These are phyloP conservation scores for Tetrahymena malaccensis DNA, from an alignment of 73 alveolate species.

Conservation along the genomic window DNA sequence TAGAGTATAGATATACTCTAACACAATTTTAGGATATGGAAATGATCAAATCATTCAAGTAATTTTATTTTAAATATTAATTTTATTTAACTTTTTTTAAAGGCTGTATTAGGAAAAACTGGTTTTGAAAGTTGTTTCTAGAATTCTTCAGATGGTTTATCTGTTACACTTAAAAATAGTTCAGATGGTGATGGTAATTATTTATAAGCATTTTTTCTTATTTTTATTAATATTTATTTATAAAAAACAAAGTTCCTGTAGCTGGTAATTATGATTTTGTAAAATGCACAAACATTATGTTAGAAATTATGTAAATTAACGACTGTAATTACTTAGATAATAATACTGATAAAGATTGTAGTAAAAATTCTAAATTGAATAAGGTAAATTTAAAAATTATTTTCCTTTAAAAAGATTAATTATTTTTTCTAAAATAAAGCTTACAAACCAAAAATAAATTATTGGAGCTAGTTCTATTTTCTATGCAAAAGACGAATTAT, in stretches of 20 bases:
- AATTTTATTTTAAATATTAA: too few species aligned
- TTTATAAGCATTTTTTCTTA: too few species aligned
- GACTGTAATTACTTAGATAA: background rate
- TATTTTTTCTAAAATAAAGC: background rate
- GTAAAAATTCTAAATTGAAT: background rate
- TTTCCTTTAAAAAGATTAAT: too few species aligned
- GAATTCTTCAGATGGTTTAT: background rate
- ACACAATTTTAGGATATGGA: background rate
- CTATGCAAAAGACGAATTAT: background rate
- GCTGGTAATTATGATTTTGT: too few species aligned
- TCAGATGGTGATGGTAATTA: too few species aligned
- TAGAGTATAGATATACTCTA: background rate
- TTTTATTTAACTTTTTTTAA: too few species aligned
- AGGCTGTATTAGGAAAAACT: background rate
- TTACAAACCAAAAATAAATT: background rate
- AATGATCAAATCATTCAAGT: background rate
- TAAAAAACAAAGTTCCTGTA: too few species aligned
- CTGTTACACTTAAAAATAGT: too few species aligned
- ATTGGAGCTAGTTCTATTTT: background rate
- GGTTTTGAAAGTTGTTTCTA: background rate
- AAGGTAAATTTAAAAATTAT: background rate
- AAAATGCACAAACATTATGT: too few species aligned
- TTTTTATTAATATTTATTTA: too few species aligned
- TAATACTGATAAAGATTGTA: background rate
- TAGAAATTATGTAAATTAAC: background rate